Evolutionary conservation across 202 grass and related monocot genomes (phyloP).

Genomic region (Miscanthus sacchariflorus): DNA sequence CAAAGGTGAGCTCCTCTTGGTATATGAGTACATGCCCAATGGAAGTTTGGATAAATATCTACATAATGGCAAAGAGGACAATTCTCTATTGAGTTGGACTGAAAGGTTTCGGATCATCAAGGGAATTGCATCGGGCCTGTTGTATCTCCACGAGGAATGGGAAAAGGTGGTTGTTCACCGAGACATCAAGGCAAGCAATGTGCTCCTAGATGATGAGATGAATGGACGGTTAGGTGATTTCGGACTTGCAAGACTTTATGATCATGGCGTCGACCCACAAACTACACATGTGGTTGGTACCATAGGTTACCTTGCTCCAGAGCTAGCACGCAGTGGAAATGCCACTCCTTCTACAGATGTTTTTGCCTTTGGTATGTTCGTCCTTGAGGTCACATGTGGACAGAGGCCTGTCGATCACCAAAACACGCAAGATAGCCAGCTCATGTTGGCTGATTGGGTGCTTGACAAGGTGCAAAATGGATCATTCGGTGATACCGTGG

Average conservation of each 20-base stretch:
- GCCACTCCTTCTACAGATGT: neutral
- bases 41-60: neutral
- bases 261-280: neutral
- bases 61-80: no score
- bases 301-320: neutral
- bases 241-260: no score
- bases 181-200: no score
- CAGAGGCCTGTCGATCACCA: neutral
- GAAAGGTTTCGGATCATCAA: no score
- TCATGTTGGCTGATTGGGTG: neutral
- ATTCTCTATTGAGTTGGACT: no score
- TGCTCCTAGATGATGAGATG: no score
- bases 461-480: neutral
- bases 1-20: neutral
- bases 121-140: no score
- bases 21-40: neutral
- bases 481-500: neutral
- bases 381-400: neutral
- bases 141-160: no score
- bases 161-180: no score
- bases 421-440: neutral
- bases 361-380: neutral
- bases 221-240: no score
- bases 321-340: neutral
- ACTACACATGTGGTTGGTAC: neutral